Conservation (phyloP, 306 rosid genomes). For the Malus sieversii region DNA sequence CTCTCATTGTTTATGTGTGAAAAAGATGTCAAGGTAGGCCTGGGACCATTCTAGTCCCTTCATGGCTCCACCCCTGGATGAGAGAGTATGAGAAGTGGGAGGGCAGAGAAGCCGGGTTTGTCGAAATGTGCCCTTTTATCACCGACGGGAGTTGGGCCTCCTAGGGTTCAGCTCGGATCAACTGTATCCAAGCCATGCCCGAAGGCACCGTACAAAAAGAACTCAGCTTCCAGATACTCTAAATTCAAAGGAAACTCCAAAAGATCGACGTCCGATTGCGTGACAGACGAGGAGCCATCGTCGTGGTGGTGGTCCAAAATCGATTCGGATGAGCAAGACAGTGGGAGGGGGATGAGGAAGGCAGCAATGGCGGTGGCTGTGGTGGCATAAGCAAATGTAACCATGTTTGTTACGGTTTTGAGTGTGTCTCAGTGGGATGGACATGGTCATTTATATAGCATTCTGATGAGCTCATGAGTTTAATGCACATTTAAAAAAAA, state of each 20-base stretch:
- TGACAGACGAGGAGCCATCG: background rate
- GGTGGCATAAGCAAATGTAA: background rate
- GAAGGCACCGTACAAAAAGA: constrained; percentile 46
- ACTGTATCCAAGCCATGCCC: constrained; percentile 50
- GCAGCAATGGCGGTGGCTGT: background rate
- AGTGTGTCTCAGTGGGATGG: too few relatives aligned
- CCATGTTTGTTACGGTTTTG: background rate
- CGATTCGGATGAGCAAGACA: constrained; percentile 1
- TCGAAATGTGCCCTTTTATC: constrained; percentile 28
- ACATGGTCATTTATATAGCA: too few relatives aligned
- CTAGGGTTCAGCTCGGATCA: constrained; percentile 39
- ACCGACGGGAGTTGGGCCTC: constrained; percentile 59
- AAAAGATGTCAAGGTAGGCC: too few relatives aligned
- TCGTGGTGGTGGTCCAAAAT: background rate
- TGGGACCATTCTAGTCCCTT: too few relatives aligned
- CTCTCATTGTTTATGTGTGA: too few relatives aligned
- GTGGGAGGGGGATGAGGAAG: constrained; percentile 15
- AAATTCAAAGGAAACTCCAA: constrained; percentile 55
- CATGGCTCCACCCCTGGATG: too few relatives aligned
- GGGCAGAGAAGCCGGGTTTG: too few relatives aligned
- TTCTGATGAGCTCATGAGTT: too few relatives aligned
- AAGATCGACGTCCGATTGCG: constrained; percentile 28
- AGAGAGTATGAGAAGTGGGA: too few relatives aligned
- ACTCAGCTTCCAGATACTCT: constrained; percentile 70
- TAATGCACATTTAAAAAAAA: too few relatives aligned